Percentiles rank a stretch among this genome's conserved stretches.
Evolutionary conservation across 805 yeast species (phyloP).

Genomic region (Millerozyma miso): DNA sequence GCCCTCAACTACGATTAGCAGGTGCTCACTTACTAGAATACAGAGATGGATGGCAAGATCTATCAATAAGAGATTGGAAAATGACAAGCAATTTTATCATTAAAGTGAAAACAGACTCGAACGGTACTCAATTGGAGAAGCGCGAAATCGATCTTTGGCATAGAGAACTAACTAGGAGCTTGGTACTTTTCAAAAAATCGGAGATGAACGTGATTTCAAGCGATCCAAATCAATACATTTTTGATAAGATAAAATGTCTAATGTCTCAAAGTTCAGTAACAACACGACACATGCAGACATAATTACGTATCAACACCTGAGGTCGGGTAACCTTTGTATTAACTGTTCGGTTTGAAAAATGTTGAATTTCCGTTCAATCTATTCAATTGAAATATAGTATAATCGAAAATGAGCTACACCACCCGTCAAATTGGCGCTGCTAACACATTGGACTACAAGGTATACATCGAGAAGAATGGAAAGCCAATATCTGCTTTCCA

Average conservation of each 20-base stretch:
- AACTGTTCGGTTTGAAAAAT: not conserved
- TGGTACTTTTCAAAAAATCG: slow-evolving; percentile 48
- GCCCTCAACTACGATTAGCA: slow-evolving; percentile 18
- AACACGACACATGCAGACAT: too few relatives aligned
- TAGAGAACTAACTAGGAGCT: slow-evolving; percentile 51
- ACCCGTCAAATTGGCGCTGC: slow-evolving; percentile 95
- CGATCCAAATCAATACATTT: slow-evolving; percentile 6
- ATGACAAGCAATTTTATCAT: slow-evolving; percentile 14
- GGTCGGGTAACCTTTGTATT: not conserved
- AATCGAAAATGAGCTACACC: slow-evolving; percentile 59
- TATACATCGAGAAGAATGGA: slow-evolving; percentile 88
- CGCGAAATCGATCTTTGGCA: slow-evolving; percentile 16
- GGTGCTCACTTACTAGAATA: slow-evolving; percentile 44
- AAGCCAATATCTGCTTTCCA: slow-evolving; percentile 95
- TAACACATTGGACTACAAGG: slow-evolving; percentile 90
- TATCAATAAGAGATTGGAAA: slow-evolving; percentile 16
- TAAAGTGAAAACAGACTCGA: slow-evolving; percentile 1
- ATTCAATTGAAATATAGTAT: not conserved
- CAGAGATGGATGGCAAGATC: slow-evolving; percentile 21
- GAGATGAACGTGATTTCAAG: slow-evolving; percentile 47
- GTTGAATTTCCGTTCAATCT: not conserved
- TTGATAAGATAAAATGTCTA: slow-evolving; percentile 4
- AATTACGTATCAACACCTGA: not conserved
- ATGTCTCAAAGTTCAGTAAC: not conserved
- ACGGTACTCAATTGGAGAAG: not conserved